Evolutionary conservation across 148 eudicot genomes (phyloP), one percentile per base, ranked within the genome.

Genomic region (Camellia granthamiana): DNA sequence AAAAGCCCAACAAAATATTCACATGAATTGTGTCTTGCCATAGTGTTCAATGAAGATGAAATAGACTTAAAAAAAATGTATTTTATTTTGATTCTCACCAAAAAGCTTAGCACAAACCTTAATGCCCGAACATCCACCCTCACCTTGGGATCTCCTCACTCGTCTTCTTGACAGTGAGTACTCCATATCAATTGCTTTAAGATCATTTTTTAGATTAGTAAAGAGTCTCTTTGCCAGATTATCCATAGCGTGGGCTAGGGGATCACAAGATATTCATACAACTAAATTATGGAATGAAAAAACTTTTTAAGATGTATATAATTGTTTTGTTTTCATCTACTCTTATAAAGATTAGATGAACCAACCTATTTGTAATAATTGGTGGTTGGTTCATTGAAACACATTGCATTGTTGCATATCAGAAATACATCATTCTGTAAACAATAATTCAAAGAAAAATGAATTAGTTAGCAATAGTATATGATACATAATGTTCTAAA

Each of bases 171-270:
- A 1, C 18, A 42, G 47, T 55, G 58, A 69, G 42, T 69, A 69
- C 75, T 69, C 64, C 23, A 11, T 7, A n/a, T 41, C 38, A 69
- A 78, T 42, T 44, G 44, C 66, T 9, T 38, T 14, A 10, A 68
- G 81, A 56, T 78, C 16, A 41, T 75, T 69, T 69, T 69, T 47
- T 12, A 69, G 68, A 18, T 67, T 69, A 58, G 7, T 15, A 15
- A 78, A 78, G 75, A 69, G 42, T 18, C 41, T 78, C 55, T 58
- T 52, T 42, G 81, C 81, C 49, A 78, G 81, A 9, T 78, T 75
- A 8, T 78, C 15, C 43, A 78, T 78, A 6, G 75, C 52, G n/a
- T 75, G 75, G 30, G 81, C 81, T 68, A 69, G 56, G 4, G 18
- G 3, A 7, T 51, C 18, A 30, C 60, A 56, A 56, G 46, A 54